Evolutionary conservation across 2,329 filamentous ascomycete species (phyloP).

Genomic region (Diaporthe sp.): DNA sequence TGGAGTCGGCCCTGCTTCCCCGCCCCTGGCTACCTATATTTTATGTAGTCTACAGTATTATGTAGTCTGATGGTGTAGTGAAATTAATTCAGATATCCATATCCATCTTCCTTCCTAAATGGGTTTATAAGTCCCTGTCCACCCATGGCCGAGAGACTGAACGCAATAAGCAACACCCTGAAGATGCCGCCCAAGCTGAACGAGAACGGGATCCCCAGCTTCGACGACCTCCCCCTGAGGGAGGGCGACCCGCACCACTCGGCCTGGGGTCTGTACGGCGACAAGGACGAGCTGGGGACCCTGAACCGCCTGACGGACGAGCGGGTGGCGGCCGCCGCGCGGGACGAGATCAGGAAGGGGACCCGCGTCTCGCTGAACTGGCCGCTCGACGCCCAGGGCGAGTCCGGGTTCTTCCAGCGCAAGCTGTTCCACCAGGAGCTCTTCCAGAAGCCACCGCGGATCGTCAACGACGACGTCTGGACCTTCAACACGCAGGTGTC

Average conservation of each 20-base stretch:
- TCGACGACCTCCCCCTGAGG: conserved; percentile 58
- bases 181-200: conserved; percentile 44
- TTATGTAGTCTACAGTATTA: background rate
- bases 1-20: conserved; percentile 6
- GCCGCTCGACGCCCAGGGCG: conserved; percentile 64
- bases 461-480: conserved; percentile 71
- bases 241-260: conserved; percentile 55
- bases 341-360: conserved; percentile 65
- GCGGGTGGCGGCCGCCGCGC: conserved; percentile 60
- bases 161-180: conserved; percentile 10
- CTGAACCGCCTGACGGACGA: conserved; percentile 69
- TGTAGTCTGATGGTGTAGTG: background rate
- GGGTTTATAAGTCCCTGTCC: background rate
- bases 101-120: background rate
- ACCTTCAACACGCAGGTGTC: conserved; percentile 68
- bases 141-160: conserved; percentile 13
- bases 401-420: conserved; percentile 63
- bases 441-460: conserved; percentile 59
- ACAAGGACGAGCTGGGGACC: conserved; percentile 67
- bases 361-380: conserved; percentile 69
- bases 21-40: background rate
- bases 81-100: background rate
- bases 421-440: conserved; percentile 65
- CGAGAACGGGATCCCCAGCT: conserved; percentile 56
- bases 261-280: conserved; percentile 64